Evolutionary conservation across 768 basidiomycete genomes (phyloP).

Genomic region (Tulasnella sp.): DNA sequence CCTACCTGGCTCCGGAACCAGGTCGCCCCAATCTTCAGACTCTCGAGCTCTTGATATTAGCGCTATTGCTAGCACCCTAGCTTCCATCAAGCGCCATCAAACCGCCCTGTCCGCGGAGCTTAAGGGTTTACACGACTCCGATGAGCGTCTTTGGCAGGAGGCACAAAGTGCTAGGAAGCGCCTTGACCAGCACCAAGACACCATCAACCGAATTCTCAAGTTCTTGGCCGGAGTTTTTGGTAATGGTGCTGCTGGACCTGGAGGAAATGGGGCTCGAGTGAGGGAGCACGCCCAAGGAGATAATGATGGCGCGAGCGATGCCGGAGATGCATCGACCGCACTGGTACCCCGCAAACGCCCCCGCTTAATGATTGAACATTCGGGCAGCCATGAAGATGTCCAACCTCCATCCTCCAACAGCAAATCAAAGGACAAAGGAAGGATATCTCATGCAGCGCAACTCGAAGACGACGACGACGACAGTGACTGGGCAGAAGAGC

Average conservation of each 20-base stretch:
- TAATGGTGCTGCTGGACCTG: constrained; percentile 31
- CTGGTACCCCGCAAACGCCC: constrained; percentile 50
- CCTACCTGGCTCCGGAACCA: neutral
- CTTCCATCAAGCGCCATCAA: constrained; percentile 88
- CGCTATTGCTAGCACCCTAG: constrained; percentile 73
- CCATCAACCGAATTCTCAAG: constrained; percentile 90
- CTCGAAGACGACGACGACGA: constrained; percentile 34
- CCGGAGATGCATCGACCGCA: constrained; percentile 47
- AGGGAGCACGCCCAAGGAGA: constrained; percentile 18
- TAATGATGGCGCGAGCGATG: neutral
- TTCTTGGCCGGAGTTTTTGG: constrained; percentile 90
- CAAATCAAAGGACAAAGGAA: constrained; percentile 37
- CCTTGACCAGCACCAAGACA: constrained; percentile 92
- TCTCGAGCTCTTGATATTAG: constrained; percentile 22
- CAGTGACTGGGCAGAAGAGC: constrained; percentile 43
- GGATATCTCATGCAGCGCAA: neutral
- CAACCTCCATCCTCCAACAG: neutral
- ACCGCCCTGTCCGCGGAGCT: constrained; percentile 86
- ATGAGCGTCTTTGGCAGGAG: constrained; percentile 91
- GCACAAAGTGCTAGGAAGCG: constrained; percentile 69
- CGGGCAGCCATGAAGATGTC: constrained; percentile 35
- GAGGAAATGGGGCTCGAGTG: constrained; percentile 5
- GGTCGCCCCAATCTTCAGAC: neutral
- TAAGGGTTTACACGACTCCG: constrained; percentile 80
- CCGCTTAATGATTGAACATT: constrained; percentile 67